Percentiles rank a stretch among this genome's conserved stretches.
Evolutionary conservation across 1,284 basidiomycete species (phyloP).

Genomic region (Neonothopanus nambi): DNA sequence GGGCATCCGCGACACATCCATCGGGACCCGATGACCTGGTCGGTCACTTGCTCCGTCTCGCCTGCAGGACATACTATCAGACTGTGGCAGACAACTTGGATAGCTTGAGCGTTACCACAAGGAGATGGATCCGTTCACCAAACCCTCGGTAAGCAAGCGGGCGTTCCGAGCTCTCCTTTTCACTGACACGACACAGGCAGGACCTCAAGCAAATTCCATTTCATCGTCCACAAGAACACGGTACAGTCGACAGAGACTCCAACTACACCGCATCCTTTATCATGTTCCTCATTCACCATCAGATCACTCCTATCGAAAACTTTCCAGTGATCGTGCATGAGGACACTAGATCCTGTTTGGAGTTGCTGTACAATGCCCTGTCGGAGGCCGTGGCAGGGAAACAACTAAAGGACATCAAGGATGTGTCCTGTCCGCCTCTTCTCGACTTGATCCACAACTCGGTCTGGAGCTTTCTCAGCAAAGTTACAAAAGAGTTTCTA

Average conservation of each 20-base stretch:
- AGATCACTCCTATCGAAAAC: neutral
- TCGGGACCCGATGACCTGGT: no score
- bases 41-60: neutral
- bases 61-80: neutral
- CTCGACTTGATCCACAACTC: neutral
- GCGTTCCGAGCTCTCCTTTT: neutral
- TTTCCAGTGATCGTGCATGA: neutral
- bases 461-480: slow-evolving; percentile 1
- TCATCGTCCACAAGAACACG: slow-evolving; percentile 2
- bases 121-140: neutral
- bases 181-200: neutral
- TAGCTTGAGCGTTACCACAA: neutral
- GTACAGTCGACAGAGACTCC: neutral
- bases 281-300: neutral
- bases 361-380: neutral
- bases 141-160: neutral
- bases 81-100: neutral
- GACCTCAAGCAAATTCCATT: neutral
- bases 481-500: neutral
- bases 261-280: neutral
- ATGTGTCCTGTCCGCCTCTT: neutral
- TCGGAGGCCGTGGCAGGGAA: no score
- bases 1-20: no score
- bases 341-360: neutral
- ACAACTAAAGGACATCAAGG: neutral